Base-by-base conservation (phyloP, 2,329 filamentous ascomycete genomes). In the Colletotrichum chlorophyti region DNA sequence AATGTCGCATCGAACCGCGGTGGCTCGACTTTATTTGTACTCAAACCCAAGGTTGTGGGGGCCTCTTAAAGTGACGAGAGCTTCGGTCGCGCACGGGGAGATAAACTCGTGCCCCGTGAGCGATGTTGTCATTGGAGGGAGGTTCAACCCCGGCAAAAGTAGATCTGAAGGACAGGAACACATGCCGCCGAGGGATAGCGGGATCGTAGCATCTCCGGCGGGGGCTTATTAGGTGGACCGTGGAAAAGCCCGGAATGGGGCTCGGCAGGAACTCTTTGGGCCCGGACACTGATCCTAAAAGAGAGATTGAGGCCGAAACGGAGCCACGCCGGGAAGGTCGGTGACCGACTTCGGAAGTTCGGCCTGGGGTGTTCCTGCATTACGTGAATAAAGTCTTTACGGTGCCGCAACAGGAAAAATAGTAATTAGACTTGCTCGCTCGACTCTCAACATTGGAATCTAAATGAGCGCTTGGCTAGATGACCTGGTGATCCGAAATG, bases 121-220 rank as follows among this genome's bases (percentile, higher is more conserved):
- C 11, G 12, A 34, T 19, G 14, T 7, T 45, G 5, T 31, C 12
- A 59, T 59, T 59, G 55, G 55, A 41, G 14, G 49, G 23, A 23
- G 32, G 29, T 31, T 9, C n/a, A n/a, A n/a, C n/a, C 24, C 14
- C 38, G 29, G 24, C 38, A 35, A 15, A 19, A 35, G 19, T n/a
- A 24, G 31, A 49, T 48, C 37, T 38, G 14, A 8, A 38, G 10
- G 34, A 17, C 4, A 12, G 15, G 4, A 15, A 48, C 51, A 55
- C 43, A 59, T 59, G 55, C 43, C 43, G 38, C 54, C 54, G 49
- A 58, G 43, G 51, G 12, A 32, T 24, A 19, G 24, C 19, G 51
- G 45, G 31, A 55, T 55, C 32, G 55, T 55, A 49, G 55, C 51
- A 55, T 55, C 55, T 55, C 55, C 19, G 51, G 43, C 43, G 42